A percentile compares a stretch with the other conserved stretches of the same genome.
These are phyloP conservation scores for Gamarada debralockiae DNA, from an alignment of 495 filamentous ascomycete species.

Conservation along the genomic window DNA sequence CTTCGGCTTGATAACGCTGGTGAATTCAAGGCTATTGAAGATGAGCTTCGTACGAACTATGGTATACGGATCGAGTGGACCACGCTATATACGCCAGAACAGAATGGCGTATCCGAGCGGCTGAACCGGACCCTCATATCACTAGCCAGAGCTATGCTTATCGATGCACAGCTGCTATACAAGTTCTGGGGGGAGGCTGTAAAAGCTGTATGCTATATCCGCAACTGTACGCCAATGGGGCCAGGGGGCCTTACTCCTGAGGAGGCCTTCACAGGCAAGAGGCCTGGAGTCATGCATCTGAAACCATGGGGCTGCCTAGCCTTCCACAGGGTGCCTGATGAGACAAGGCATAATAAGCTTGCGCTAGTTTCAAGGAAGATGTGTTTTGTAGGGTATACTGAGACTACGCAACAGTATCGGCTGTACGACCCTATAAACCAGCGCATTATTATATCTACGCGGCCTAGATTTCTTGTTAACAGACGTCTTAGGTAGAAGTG, in stretches of 20 bases:
- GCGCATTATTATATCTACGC: constrained; percentile 3
- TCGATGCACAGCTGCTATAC: not conserved
- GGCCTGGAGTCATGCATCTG: too few species aligned
- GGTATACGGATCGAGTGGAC: constrained; percentile 11
- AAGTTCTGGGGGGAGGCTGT: constrained; percentile 2
- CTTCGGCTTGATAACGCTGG: constrained; percentile 6
- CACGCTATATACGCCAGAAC: constrained; percentile 3
- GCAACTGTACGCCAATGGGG: constrained; percentile 7
- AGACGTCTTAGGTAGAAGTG: too few species aligned
- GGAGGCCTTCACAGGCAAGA: constrained; percentile 4
- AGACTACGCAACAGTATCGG: not conserved
- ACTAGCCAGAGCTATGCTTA: constrained; percentile 1
- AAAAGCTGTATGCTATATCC: not conserved
- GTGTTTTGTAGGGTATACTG: constrained; percentile 4
- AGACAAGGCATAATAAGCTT: not conserved
- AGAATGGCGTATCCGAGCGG: constrained; percentile 3
- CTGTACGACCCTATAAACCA: not conserved
- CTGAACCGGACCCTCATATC: constrained; percentile 3
- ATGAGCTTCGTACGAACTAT: not conserved
- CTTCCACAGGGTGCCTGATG: too few species aligned
- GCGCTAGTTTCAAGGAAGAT: not conserved
- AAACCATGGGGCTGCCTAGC: too few species aligned
- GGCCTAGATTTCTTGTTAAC: too few species aligned
- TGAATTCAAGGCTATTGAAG: constrained; percentile 1
- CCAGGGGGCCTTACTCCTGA: constrained; percentile 8